These are phyloP conservation scores for Myxozyma udenii DNA, from an alignment of 805 yeast genomes.

Conservation along the genomic window DNA sequence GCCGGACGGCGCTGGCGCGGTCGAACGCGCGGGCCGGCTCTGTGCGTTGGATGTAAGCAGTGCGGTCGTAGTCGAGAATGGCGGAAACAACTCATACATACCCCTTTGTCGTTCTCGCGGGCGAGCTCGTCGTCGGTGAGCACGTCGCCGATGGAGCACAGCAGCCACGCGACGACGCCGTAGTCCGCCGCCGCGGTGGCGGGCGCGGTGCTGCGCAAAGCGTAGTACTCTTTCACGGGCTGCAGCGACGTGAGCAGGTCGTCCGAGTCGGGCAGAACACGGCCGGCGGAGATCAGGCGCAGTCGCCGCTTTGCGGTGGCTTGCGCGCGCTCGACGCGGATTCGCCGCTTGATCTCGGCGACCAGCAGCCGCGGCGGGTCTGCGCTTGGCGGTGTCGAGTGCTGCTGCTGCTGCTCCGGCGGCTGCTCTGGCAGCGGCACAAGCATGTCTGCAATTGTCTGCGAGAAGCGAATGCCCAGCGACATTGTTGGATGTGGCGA, in stretches of 20 bases:
- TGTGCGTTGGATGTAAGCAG: slow-evolving; percentile 26
- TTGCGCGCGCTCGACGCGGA: slow-evolving; percentile 41
- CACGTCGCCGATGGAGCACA: slow-evolving; percentile 73
- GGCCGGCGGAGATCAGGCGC: slow-evolving; percentile 66
- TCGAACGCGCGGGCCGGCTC: slow-evolving; percentile 49
- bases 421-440: slow-evolving; percentile 36
- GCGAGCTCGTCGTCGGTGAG: slow-evolving; percentile 54
- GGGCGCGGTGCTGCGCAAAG: slow-evolving; percentile 13
- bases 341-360: slow-evolving; percentile 43
- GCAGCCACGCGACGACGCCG: slow-evolving; percentile 53
- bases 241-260: slow-evolving; percentile 53
- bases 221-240: slow-evolving; percentile 30
- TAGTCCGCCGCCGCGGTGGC: slow-evolving; percentile 7
- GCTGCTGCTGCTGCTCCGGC: neutral
- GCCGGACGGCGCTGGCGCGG: slow-evolving; percentile 71
- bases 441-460: slow-evolving; percentile 42
- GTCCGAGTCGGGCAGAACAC: slow-evolving; percentile 56
- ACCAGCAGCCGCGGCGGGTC: slow-evolving; percentile 40
- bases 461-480: slow-evolving; percentile 47
- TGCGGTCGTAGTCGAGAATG: neutral
- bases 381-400: slow-evolving; percentile 8
- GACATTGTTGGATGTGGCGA: too few relatives aligned
- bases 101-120: slow-evolving; percentile 58
- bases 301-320: slow-evolving; percentile 49
- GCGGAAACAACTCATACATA: slow-evolving; percentile 2